These are phyloP conservation scores for Fraxinus greggii DNA, from an alignment of 305 asterid species.

Conservation along the genomic window DNA sequence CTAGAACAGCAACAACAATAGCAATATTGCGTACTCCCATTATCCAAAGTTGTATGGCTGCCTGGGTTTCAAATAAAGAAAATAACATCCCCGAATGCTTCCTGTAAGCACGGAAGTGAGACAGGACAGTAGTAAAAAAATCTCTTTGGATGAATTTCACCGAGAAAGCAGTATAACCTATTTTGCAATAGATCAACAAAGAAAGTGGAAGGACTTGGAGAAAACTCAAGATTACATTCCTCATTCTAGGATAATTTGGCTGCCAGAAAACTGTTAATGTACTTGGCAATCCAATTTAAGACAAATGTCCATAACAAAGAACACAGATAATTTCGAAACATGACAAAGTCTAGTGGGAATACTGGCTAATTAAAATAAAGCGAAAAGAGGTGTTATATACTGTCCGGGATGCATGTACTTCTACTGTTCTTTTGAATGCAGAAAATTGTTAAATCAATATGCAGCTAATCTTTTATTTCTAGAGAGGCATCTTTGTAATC, in stretches of 20 bases:
- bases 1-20: neutral
- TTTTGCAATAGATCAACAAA: neutral
- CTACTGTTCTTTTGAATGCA: neutral
- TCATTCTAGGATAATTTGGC: conserved; percentile 5
- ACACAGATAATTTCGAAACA: neutral
- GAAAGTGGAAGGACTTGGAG: conserved; percentile 5
- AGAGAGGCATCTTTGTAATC: conserved; percentile 18
- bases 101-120: neutral
- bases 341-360: neutral
- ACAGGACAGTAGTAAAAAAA: neutral
- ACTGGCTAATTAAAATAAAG: neutral
- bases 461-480: conserved; percentile 7
- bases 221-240: neutral
- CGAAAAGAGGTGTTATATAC: neutral
- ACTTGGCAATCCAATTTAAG: neutral
- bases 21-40: neutral
- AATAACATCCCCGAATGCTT: neutral
- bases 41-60: neutral
- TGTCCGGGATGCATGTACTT: conserved; percentile 9
- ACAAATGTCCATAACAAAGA: neutral
- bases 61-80: neutral
- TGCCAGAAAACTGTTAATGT: neutral
- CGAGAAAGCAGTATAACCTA: neutral
- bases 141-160: neutral
- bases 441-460: neutral